These are phyloP conservation scores for Cenchrus fungigraminus DNA, from an alignment of 176 grass and related monocot species.

Conservation along the genomic window DNA sequence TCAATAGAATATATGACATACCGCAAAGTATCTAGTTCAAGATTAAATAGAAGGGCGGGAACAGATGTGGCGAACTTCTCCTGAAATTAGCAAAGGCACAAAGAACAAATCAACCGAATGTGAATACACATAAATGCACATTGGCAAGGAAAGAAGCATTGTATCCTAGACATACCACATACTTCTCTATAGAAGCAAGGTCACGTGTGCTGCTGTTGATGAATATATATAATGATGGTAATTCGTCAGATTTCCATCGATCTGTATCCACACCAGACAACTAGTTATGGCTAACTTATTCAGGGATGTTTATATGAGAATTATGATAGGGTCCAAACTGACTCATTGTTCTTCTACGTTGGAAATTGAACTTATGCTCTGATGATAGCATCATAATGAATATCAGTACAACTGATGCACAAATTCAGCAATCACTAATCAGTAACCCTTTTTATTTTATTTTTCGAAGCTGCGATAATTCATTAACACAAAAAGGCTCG, in stretches of 20 bases:
- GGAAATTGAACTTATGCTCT: background rate
- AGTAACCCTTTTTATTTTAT: background rate
- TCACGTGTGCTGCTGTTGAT: slow-evolving; percentile 96
- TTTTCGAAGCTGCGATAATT: background rate
- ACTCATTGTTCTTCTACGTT: background rate
- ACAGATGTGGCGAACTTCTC: slow-evolving; percentile 75
- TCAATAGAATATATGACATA: slow-evolving; percentile 42
- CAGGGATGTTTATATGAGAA: background rate
- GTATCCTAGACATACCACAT: slow-evolving; percentile 69
- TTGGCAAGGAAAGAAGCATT: slow-evolving; percentile 11
- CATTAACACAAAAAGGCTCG: background rate
- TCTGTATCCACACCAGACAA: slow-evolving; percentile 57
- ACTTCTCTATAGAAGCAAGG: slow-evolving; percentile 94
- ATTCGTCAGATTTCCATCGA: slow-evolving; percentile 73
- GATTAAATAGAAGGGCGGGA: slow-evolving; percentile 89
- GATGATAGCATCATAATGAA: slow-evolving; percentile 8
- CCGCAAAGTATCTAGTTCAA: slow-evolving; percentile 94
- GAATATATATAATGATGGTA: slow-evolving; percentile 80
- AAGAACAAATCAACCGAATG: slow-evolving; percentile 13
- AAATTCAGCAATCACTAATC: background rate
- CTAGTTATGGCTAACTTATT: slow-evolving; percentile 19
- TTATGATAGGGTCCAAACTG: slow-evolving; percentile 1
- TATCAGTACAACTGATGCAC: background rate
- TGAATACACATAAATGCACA: background rate
- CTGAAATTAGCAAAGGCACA: slow-evolving; percentile 50